Evolutionary conservation across 352 stramenopile species (phyloP).

Genomic region (Hyaloperonospora arabidopsidis): DNA sequence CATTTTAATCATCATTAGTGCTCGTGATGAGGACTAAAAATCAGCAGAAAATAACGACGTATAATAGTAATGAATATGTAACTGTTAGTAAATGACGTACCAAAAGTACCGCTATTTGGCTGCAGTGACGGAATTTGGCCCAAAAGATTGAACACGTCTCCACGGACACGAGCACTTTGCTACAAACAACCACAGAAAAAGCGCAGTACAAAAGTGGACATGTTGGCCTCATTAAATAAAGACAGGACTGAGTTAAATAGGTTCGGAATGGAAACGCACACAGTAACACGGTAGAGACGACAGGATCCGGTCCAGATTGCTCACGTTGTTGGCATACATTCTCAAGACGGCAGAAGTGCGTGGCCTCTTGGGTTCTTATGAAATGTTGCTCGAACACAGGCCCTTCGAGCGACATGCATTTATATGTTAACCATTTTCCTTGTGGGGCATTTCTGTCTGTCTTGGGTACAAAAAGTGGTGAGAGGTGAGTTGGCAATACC

Average conservation of each 20-base stretch:
- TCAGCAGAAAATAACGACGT: background rate
- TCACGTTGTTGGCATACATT: constrained; percentile 83
- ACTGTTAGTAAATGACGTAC: constrained; percentile 24
- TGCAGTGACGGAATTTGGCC: constrained; percentile 80
- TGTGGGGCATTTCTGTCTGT: background rate
- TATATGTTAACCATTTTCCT: background rate
- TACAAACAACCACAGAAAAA: constrained; percentile 9
- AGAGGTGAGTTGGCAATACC: no score
- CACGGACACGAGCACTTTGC: constrained; percentile 78
- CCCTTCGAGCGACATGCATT: constrained; percentile 1
- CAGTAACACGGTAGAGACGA: constrained; percentile 79
- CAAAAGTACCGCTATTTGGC: constrained; percentile 79
- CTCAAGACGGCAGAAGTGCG: background rate
- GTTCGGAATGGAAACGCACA: constrained; percentile 24
- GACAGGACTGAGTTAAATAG: background rate
- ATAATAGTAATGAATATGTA: no score
- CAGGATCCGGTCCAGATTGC: constrained; percentile 82
- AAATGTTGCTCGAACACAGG: background rate
- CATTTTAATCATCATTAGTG: no score
- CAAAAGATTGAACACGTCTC: constrained; percentile 80
- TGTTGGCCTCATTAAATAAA: background rate
- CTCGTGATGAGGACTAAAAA: background rate
- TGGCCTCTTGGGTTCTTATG: background rate
- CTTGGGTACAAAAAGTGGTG: no score
- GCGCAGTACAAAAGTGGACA: background rate